Percentiles rank a stretch among this genome's conserved stretches.
phyloP scores from a whole-genome alignment of 192 early-diverging fungal species.

The Gamsiella multidivaricata region DNA sequence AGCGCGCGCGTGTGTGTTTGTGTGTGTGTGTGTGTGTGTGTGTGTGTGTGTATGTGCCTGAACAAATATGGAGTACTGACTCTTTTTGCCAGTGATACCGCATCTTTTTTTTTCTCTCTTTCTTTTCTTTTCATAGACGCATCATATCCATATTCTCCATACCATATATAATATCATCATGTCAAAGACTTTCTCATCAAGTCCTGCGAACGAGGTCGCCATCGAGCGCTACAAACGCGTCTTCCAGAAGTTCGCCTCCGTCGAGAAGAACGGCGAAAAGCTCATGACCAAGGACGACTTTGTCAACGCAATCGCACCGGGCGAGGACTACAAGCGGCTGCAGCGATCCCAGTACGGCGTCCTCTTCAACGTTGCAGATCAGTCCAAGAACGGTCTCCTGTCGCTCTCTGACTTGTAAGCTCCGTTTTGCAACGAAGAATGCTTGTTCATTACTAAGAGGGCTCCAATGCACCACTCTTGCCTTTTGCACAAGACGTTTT shows the following conservation, averaged over 20 bases:
- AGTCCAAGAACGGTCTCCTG: constrained; percentile 57
- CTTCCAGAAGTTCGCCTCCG: constrained; percentile 62
- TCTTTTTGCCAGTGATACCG: not conserved
- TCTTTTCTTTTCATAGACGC: not conserved
- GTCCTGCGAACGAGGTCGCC: constrained; percentile 19
- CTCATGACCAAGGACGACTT: constrained; percentile 73
- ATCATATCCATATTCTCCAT: not conserved
- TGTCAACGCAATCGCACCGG: constrained; percentile 63
- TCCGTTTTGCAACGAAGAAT: no score
- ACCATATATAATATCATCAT: constrained; percentile 21
- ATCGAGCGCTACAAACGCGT: constrained; percentile 58
- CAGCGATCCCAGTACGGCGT: constrained; percentile 66
- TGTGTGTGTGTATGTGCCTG: no score
- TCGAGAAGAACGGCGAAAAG: constrained; percentile 61
- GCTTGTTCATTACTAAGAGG: no score
- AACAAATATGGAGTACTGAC: no score
- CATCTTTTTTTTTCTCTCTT: not conserved
- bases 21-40: no score
- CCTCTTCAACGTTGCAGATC: constrained; percentile 71
- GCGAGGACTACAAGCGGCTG: constrained; percentile 66
- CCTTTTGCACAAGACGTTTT: no score
- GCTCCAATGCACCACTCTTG: no score
- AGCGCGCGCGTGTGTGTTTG: no score
- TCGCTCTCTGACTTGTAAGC: constrained; percentile 70
- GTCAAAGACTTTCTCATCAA: constrained; percentile 13